These are phyloP conservation scores for Fraxinus baroniana DNA, from an alignment of 305 asterid species.

Conservation along the genomic window DNA sequence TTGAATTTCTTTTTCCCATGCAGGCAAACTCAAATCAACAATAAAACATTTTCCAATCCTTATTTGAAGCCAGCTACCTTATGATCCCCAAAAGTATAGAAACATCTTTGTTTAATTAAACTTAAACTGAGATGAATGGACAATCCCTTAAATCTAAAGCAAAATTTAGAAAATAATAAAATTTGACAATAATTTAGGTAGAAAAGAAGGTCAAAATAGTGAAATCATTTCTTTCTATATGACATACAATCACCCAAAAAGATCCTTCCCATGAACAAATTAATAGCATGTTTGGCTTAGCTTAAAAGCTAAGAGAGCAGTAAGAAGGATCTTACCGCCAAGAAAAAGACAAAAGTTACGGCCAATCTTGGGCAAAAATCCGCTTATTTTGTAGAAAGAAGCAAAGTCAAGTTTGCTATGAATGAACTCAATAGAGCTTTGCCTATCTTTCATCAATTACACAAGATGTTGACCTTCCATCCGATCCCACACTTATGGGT, in stretches of 20 bases:
- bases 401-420: background rate
- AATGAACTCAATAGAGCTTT: background rate
- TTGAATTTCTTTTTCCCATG: background rate
- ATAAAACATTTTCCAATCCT: background rate
- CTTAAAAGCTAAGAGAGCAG: background rate
- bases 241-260: constrained; percentile 1
- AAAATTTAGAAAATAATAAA: background rate
- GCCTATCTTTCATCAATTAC: background rate
- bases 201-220: background rate
- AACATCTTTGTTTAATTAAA: background rate
- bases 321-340: background rate
- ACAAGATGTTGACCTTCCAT: background rate
- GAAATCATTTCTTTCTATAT: background rate
- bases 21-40: background rate
- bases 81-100: background rate
- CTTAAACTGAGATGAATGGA: background rate
- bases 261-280: background rate
- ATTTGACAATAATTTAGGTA: background rate
- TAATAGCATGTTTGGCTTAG: background rate
- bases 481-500: background rate
- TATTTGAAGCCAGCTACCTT: background rate
- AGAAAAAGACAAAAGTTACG: background rate
- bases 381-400: background rate
- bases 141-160: background rate
- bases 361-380: background rate